These are phyloP conservation scores for Aspergillus sp. DNA, from an alignment of 2,329 filamentous ascomycete species.

Conservation along the genomic window DNA sequence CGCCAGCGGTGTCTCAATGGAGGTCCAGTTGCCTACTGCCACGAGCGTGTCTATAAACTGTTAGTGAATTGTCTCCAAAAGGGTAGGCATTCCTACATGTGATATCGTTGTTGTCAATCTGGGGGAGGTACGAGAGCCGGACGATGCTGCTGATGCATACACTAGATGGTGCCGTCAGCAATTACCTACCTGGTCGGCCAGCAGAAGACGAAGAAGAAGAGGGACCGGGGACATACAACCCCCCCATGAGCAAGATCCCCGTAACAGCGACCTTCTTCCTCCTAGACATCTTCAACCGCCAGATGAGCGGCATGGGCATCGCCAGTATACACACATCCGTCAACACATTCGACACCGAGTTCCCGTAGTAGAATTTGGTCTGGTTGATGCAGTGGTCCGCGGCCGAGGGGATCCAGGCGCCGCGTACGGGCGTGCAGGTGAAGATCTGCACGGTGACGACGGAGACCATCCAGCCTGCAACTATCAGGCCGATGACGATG, in stretches of 20 bases:
- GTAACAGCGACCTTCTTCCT: not conserved
- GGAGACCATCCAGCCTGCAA: constrained; percentile 30
- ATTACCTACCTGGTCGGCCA: too few relatives aligned
- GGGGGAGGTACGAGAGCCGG: too few relatives aligned
- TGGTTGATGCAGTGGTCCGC: constrained; percentile 32
- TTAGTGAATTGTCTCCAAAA: too few relatives aligned
- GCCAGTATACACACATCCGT: constrained; percentile 33
- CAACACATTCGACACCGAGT: constrained; percentile 36
- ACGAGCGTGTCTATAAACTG: too few relatives aligned
- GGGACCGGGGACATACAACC: not conserved
- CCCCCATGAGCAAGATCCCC: not conserved
- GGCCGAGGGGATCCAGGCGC: constrained; percentile 30
- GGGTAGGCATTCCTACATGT: too few relatives aligned
- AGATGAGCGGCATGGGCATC: constrained; percentile 34
- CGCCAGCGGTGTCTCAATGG: too few relatives aligned
- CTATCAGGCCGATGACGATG: constrained; percentile 26
- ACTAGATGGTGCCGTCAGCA: too few relatives aligned
- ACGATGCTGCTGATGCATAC: too few relatives aligned
- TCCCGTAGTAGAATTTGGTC: constrained; percentile 30
- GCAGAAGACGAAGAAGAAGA: too few relatives aligned
- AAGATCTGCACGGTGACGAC: constrained; percentile 29
- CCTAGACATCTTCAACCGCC: constrained; percentile 26
- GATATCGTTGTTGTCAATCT: too few relatives aligned
- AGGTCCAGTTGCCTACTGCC: too few relatives aligned
- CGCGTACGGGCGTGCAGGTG: constrained; percentile 31